A percentile compares a stretch with the other conserved stretches of the same genome.
phyloP scores from a whole-genome alignment of 202 grass and related monocot genomes.

The Carex arenaria region DNA sequence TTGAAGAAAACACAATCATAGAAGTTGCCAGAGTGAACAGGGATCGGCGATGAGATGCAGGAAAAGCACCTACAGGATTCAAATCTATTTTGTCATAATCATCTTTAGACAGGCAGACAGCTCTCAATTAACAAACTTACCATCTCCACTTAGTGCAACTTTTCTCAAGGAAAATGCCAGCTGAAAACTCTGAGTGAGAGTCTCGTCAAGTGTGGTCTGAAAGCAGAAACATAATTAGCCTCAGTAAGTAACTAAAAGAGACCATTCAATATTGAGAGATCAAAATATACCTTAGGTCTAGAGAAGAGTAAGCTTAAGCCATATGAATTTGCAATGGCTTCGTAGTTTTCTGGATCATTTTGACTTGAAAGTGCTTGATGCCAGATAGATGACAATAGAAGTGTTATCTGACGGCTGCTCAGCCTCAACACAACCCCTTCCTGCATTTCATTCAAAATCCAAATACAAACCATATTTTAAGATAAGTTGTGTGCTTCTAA shows the following conservation, averaged over 20 bases:
- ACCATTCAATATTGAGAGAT: background rate
- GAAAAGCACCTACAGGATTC: conserved; percentile 54
- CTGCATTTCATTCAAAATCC: conserved; percentile 51
- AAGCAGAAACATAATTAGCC: conserved; percentile 38
- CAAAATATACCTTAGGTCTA: conserved; percentile 70
- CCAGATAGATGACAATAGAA: conserved; percentile 94
- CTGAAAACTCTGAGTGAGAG: conserved; percentile 87
- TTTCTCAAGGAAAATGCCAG: conserved; percentile 83
- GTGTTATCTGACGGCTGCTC: conserved; percentile 77
- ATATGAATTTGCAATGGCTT: conserved; percentile 98
- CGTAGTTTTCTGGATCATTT: conserved; percentile 87
- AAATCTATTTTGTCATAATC: conserved; percentile 10
- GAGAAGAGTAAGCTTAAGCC: conserved; percentile 84
- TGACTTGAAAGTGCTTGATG: conserved; percentile 71
- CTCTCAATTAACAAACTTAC: conserved; percentile 25
- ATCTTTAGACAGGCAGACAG: background rate
- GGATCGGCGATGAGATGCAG: conserved; percentile 71
- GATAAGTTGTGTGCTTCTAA: conserved; percentile 28
- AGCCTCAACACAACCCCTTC: conserved; percentile 67
- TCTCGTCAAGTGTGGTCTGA: conserved; percentile 84
- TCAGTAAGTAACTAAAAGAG: conserved; percentile 6
- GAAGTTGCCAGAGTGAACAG: conserved; percentile 77
- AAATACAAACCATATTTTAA: conserved; percentile 31
- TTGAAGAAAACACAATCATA: conserved; percentile 97
- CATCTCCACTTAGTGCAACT: conserved; percentile 62